Evolutionary conservation across 345 rosid species (phyloP).

Genomic region (Melaleuca quinquenervia): DNA sequence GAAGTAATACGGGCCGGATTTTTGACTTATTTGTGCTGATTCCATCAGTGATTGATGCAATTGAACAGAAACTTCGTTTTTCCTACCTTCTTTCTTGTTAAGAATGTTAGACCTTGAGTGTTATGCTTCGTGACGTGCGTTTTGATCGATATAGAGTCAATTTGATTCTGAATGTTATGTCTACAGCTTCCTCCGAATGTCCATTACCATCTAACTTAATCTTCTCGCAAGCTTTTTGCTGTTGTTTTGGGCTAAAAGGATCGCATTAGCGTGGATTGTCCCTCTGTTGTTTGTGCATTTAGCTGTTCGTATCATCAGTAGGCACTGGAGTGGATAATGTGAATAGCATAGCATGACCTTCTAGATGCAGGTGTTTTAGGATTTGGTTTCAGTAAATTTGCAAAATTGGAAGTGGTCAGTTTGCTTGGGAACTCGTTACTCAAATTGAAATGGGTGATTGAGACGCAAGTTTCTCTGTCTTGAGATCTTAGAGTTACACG

Average conservation of each 20-base stretch:
- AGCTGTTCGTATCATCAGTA: background rate
- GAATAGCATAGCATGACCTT: background rate
- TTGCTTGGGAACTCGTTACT: background rate
- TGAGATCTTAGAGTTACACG: background rate
- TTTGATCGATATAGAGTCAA: background rate
- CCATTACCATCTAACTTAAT: background rate
- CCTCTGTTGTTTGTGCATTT: background rate
- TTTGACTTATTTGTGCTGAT: background rate
- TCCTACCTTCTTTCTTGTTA: background rate
- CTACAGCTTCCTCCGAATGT: background rate
- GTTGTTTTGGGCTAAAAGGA: background rate
- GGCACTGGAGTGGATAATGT: background rate
- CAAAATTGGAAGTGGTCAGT: background rate
- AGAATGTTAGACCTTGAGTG: background rate
- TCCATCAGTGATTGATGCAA: background rate
- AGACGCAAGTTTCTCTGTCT: background rate
- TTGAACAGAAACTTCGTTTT: background rate
- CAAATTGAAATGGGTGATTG: background rate
- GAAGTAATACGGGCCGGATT: background rate
- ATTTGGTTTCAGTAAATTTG: background rate
- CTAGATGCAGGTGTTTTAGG: background rate
- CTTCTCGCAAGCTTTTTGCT: background rate
- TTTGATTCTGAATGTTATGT: background rate
- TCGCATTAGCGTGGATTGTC: background rate
- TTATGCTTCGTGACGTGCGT: background rate